Evolutionary conservation across 495 filamentous ascomycete species (phyloP).

Genomic region (Niebla homalea): DNA sequence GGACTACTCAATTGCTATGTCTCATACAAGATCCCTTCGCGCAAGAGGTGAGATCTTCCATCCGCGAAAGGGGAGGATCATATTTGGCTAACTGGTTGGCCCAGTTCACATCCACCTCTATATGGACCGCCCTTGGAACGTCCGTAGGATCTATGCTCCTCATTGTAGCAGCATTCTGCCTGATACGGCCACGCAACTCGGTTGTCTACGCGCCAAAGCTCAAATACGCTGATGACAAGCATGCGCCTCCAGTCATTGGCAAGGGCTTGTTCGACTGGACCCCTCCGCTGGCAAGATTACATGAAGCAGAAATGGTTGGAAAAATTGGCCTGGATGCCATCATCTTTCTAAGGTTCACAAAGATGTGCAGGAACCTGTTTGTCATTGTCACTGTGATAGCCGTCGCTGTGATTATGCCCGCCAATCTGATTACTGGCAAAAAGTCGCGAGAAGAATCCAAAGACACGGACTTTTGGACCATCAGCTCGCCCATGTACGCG

Average conservation of each 20-base stretch:
- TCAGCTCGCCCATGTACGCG: conserved; percentile 41
- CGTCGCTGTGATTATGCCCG: conserved; percentile 67
- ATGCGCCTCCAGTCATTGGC: conserved; percentile 80
- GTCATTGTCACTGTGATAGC: conserved; percentile 58
- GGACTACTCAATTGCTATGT: conserved; percentile 28
- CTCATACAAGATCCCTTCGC: conserved; percentile 37
- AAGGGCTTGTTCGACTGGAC: conserved; percentile 82
- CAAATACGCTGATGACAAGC: conserved; percentile 83
- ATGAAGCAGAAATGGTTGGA: conserved; percentile 61
- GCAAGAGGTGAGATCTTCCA: conserved; percentile 24
- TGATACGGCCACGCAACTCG: conserved; percentile 79
- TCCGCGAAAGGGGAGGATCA: neutral
- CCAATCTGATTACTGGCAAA: conserved; percentile 51
- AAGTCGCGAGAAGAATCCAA: conserved; percentile 18
- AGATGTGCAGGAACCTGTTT: conserved; percentile 90
- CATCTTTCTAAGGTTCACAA: conserved; percentile 75
- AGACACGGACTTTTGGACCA: conserved; percentile 26
- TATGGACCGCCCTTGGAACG: conserved; percentile 69
- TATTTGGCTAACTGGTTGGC: neutral
- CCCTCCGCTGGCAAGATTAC: conserved; percentile 57
- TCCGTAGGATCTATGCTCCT: conserved; percentile 60
- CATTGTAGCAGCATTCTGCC: conserved; percentile 69
- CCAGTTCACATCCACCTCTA: conserved; percentile 47
- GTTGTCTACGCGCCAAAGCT: conserved; percentile 90
- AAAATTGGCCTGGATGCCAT: conserved; percentile 81